phyloP scores from a whole-genome alignment of 345 rosid genomes.

The Citrus unshiu region DNA sequence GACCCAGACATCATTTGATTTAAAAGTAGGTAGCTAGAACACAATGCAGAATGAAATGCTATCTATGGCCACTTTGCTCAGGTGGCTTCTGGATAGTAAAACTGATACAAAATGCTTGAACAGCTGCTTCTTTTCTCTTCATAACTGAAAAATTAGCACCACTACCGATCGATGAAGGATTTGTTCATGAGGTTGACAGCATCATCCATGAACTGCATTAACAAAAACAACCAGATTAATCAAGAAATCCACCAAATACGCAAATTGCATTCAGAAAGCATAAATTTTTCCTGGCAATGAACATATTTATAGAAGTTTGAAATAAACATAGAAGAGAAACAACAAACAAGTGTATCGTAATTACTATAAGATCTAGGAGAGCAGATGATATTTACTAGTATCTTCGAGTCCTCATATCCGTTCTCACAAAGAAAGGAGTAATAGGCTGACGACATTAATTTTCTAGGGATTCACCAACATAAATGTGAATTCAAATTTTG shows the following conservation, averaged over 20 bases:
- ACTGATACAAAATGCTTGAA: neutral
- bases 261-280: neutral
- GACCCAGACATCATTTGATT: neutral
- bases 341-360: neutral
- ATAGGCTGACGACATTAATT: neutral
- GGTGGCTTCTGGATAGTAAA: slow-evolving; percentile 7
- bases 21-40: neutral
- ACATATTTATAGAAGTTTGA: neutral
- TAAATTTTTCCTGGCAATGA: neutral
- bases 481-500: neutral
- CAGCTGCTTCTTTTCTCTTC: slow-evolving; percentile 8
- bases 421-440: neutral
- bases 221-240: slow-evolving; percentile 14
- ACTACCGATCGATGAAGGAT: slow-evolving; percentile 74
- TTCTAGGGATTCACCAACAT: too few relatives aligned
- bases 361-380: neutral
- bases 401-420: neutral
- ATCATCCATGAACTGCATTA: slow-evolving; percentile 81
- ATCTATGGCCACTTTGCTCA: slow-evolving; percentile 17
- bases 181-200: slow-evolving; percentile 84
- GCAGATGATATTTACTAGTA: neutral
- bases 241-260: neutral
- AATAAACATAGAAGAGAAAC: neutral
- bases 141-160: slow-evolving; percentile 2
- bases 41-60: neutral